phyloP scores from a whole-genome alignment of 306 rosid species.

The Astragalus glycyphyllos region DNA sequence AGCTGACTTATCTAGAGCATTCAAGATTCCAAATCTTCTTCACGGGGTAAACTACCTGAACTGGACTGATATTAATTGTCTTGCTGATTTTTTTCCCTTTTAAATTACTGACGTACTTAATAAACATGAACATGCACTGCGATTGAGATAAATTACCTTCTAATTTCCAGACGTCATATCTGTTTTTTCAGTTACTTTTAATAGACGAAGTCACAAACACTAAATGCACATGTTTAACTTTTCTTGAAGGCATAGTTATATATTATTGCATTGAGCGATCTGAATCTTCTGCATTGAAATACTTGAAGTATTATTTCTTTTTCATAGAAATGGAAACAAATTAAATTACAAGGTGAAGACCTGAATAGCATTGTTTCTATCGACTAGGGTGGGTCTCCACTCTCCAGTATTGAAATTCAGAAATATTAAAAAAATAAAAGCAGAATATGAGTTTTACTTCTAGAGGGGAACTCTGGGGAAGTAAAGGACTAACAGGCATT shows the following conservation, averaged over 20 bases:
- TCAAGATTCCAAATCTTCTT: conserved; percentile 58
- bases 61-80: conserved; percentile 23
- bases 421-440: not conserved
- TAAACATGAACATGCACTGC: conserved; percentile 11
- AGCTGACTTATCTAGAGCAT: conserved; percentile 46
- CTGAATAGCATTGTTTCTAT: conserved; percentile 6
- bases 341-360: conserved; percentile 8
- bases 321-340: conserved; percentile 9
- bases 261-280: not conserved
- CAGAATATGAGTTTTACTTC: not conserved
- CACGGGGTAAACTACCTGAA: conserved; percentile 54
- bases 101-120: not conserved
- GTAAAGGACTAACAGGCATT: conserved; percentile 16
- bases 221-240: not conserved
- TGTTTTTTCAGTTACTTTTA: conserved; percentile 1
- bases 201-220: conserved; percentile 17
- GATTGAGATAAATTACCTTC: conserved; percentile 10
- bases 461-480: not conserved
- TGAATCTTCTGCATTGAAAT: conserved; percentile 16
- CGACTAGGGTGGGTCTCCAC: conserved; percentile 8
- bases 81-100: conserved; percentile 7
- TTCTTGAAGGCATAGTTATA: not conserved
- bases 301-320: conserved; percentile 16
- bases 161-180: not conserved
- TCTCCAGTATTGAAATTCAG: conserved; percentile 16